Base-by-base conservation (phyloP, 208 protist genomes). In the Acanthamoeba castellanii region DNA sequence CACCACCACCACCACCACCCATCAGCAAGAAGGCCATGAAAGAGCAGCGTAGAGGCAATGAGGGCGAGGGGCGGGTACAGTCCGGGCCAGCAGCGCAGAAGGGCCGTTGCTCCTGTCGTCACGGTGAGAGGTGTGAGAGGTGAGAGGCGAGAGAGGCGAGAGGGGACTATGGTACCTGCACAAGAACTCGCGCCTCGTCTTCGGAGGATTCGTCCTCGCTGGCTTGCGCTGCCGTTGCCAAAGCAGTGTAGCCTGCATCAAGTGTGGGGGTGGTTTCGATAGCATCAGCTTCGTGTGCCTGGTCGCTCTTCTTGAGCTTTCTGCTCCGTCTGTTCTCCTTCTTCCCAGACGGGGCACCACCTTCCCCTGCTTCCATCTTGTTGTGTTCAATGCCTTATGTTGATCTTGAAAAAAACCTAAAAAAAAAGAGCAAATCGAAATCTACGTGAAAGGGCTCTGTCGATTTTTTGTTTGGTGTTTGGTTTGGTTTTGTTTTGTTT, bases 51-150 rank as follows among this genome's bases (percentile, higher is more conserved):
- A 37, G 70, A 32, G 37, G 22, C 72, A 27, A 14, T 3, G 16
- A 89, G 52, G 11, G 50, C 32, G 8, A 27, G 55, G 4, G 30
- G 50, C 42, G 16, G 74, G 34, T 84, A 89, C 81, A 89, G 27
- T 89, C 81, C 30, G 81, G 81, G 14, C 81, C 81, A 20, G 81
- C 81, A 7, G 81, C 81, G 52, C 81, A 89, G 52, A 89, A 89
- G 5, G 81, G 81, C 5, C 81, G 81, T 45, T 57, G 45, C 50
- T 89, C 81, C 81, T 89, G 81, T 34, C 4, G 70, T 16, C n/a
- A 78, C 45, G 70, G 61, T 70, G 16, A 7, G 22, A 27, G 14
- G 61, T 6, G 16, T 27, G 22, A 61, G 14, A 25, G 20, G 55
- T 7, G 2, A 5, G 30, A 7, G 66, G 30, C 37, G 30, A 74